Evolutionary conservation across 2,329 filamentous ascomycete species (phyloP).

Genomic region (Tolypocladium guangdongense): DNA sequence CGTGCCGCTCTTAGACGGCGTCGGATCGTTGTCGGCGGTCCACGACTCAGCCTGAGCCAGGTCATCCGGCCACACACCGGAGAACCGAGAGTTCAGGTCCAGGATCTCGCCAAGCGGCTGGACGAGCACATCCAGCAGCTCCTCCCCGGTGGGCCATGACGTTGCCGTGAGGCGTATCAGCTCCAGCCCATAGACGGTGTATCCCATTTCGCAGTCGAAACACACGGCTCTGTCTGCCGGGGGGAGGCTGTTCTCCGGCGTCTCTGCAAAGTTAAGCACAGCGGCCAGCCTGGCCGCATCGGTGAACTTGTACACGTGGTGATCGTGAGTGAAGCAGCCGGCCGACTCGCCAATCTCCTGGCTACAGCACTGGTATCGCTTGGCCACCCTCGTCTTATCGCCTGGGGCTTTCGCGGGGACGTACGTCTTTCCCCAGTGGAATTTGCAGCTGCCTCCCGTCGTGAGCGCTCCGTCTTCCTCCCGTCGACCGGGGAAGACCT

Average conservation of each 20-base stretch:
- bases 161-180: constrained; percentile 82
- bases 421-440: constrained; percentile 67
- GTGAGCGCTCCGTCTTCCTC: constrained; percentile 65
- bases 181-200: constrained; percentile 80
- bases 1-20: constrained; percentile 13
- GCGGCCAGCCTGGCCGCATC: constrained; percentile 66
- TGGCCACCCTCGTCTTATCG: constrained; percentile 44
- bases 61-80: constrained; percentile 72
- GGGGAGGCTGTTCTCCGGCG: constrained; percentile 52
- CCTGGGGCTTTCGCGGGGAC: constrained; percentile 46
- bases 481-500: constrained; percentile 80
- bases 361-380: constrained; percentile 69
- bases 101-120: constrained; percentile 73
- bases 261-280: constrained; percentile 69
- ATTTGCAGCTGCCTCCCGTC: constrained; percentile 65
- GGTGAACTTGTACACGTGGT: constrained; percentile 81
- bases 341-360: constrained; percentile 58
- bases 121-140: constrained; percentile 75
- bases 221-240: constrained; percentile 54
- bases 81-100: constrained; percentile 87
- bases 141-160: constrained; percentile 68
- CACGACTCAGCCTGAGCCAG: constrained; percentile 57
- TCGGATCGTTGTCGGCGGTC: constrained; percentile 15
- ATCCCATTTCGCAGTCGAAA: constrained; percentile 98
- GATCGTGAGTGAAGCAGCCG: constrained; percentile 61